Evolutionary conservation across 1,139 yeast species (phyloP), one percentile per base, ranked within the genome.

Genomic region (Saccharomyces uvarum): DNA sequence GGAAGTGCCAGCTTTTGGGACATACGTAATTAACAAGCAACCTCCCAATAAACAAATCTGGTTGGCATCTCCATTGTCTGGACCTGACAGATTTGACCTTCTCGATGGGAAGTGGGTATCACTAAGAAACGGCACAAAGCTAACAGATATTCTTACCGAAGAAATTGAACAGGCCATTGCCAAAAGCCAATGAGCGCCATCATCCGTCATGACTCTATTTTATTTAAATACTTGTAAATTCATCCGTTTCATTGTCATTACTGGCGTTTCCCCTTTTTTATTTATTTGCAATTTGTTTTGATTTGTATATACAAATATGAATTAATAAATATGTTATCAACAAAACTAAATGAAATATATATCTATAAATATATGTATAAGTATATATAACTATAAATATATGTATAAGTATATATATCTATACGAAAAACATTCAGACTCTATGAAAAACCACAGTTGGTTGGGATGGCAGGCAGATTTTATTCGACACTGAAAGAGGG

Each of bases 21-120:
- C 91, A 1, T 90, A 90, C 68, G 95, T 90, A 33, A 83, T 91
- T 63, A 91, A 90, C 73, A 88, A 88, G 67, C 97, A 91, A 72
- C 97, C 97, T 1, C 96, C 97, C 2, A 90, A 88, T 70, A 85
- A 86, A 70, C 98, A 90, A 69, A 84, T 90, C 47, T 90, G 98
- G 98, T 77, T 89, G 53, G 83, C 95, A 57, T 86, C 95, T 46
- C 98, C 98, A 0, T 66, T 88, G 4, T 86, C 95, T n/a, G 98
- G 98, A 0, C 98, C 98, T 11, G 88, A 88, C 66, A 73, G 88
- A 54, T 77, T 80, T 65, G 90, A 84, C 66, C 75, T 77, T 61
- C 74, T 81, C 49, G 71, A 75, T 32, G 82, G 83, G 4, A 72
- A 73, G 55, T 84, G 91, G 91, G 68, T 79, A 27, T 81, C 86